Percentiles rank a stretch among this genome's conserved stretches.
Evolutionary conservation across 257 asterid genomes (phyloP).

Genomic region (Solanum pennellii): DNA sequence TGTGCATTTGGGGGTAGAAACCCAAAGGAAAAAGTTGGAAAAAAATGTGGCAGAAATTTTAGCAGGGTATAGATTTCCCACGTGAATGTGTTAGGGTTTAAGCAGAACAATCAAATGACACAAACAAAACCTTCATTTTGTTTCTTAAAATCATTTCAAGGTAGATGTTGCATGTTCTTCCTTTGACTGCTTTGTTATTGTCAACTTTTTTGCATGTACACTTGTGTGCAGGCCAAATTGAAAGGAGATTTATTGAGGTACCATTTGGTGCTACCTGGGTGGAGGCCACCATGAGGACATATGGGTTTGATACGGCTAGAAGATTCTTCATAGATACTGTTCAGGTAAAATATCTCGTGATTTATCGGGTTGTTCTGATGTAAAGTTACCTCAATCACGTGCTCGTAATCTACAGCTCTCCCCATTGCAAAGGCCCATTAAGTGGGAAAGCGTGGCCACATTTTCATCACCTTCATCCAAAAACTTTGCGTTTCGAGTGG

Average conservation of each 20-base stretch:
- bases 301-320: slow-evolving; percentile 80
- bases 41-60: not conserved
- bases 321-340: slow-evolving; percentile 73
- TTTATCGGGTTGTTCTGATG: not conserved
- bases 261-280: slow-evolving; percentile 98
- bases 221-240: slow-evolving; percentile 56
- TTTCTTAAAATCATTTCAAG: not conserved
- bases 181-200: not conserved
- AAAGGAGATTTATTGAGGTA: slow-evolving; percentile 78
- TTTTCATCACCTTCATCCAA: slow-evolving; percentile 94
- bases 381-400: slow-evolving; percentile 3
- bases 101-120: not conserved
- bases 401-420: slow-evolving; percentile 48
- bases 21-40: not conserved
- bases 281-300: slow-evolving; percentile 75
- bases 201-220: slow-evolving; percentile 3
- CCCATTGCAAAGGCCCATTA: slow-evolving; percentile 79
- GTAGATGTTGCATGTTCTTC: not conserved
- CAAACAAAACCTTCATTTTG: not conserved
- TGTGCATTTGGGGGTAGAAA: not conserved
- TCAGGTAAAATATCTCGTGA: slow-evolving; percentile 50
- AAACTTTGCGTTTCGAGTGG: slow-evolving; percentile 70
- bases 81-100: not conserved
- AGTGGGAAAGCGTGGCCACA: slow-evolving; percentile 76
- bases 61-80: not conserved